Conservation (phyloP, 2,329 filamentous ascomycete species). For the Penicillium verrucosum region DNA sequence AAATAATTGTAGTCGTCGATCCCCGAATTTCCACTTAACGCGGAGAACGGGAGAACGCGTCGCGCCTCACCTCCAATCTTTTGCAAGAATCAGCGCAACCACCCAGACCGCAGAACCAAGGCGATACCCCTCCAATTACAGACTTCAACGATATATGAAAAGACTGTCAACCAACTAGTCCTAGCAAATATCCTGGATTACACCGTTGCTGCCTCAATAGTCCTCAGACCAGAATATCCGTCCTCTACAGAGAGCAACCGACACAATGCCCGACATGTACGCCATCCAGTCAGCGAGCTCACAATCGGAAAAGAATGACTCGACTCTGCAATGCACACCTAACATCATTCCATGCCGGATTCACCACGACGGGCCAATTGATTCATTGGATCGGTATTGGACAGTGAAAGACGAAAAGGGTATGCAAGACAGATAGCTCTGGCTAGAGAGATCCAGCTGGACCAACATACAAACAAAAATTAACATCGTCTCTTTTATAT, state of each 20-base stretch:
- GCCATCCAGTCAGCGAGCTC: constrained; percentile 31
- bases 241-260: not conserved
- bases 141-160: not conserved
- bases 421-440: constrained; percentile 16
- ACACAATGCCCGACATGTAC: constrained; percentile 33
- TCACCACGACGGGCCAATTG: constrained; percentile 71
- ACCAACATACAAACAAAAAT: not conserved
- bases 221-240: not conserved
- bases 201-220: not conserved
- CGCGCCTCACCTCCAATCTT: constrained; percentile 23
- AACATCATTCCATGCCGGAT: constrained; percentile 79
- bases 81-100: not conserved
- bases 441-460: not conserved
- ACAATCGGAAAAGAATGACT: constrained; percentile 17
- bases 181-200: not conserved
- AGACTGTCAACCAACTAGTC: no score
- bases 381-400: constrained; percentile 67
- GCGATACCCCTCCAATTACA: not conserved
- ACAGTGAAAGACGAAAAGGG: constrained; percentile 45
- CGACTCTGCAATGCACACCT: constrained; percentile 49
- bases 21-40: constrained; percentile 27
- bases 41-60: constrained; percentile 30
- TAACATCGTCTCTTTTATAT: not conserved
- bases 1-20: not conserved
- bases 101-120: not conserved